Evolutionary conservation across 805 yeast genomes (phyloP).

Genomic region (Candida berthetii): DNA sequence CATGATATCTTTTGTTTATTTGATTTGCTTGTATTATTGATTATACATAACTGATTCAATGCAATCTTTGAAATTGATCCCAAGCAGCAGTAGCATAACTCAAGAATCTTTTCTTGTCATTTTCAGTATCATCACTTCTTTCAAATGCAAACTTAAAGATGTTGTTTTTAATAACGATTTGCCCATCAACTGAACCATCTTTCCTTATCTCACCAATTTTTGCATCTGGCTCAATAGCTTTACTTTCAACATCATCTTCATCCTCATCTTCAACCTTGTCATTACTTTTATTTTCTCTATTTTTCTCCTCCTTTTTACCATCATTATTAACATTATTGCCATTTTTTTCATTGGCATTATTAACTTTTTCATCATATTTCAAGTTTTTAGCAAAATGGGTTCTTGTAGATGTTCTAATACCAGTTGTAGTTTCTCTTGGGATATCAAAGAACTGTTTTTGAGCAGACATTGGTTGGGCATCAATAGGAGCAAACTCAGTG

Average conservation of each 20-base stretch:
- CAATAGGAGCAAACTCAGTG: constrained; percentile 39
- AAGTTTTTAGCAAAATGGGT: neutral
- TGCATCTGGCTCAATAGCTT: constrained; percentile 31
- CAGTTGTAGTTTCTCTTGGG: constrained; percentile 5
- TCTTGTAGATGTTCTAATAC: neutral
- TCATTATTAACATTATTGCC: constrained; percentile 12
- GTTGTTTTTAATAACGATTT: constrained; percentile 13
- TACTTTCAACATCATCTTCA: constrained; percentile 21
- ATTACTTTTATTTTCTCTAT: constrained; percentile 8
- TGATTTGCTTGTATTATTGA: neutral
- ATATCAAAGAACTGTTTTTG: constrained; percentile 33
- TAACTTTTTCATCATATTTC: neutral
- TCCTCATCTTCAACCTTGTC: constrained; percentile 13
- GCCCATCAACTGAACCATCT: constrained; percentile 9
- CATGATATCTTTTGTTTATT: neutral
- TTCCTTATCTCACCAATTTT: constrained; percentile 11
- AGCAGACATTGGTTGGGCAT: constrained; percentile 46
- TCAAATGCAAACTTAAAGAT: constrained; percentile 18
- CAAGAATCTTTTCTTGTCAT: constrained; percentile 22
- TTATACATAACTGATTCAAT: neutral
- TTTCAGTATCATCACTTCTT: constrained; percentile 5
- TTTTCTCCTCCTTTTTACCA: constrained; percentile 4
- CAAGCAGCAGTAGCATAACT: constrained; percentile 28
- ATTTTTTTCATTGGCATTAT: neutral
- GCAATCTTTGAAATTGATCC: constrained; percentile 19